Evolutionary conservation across 805 yeast species (phyloP).

Genomic region (Candida manassasensis): DNA sequence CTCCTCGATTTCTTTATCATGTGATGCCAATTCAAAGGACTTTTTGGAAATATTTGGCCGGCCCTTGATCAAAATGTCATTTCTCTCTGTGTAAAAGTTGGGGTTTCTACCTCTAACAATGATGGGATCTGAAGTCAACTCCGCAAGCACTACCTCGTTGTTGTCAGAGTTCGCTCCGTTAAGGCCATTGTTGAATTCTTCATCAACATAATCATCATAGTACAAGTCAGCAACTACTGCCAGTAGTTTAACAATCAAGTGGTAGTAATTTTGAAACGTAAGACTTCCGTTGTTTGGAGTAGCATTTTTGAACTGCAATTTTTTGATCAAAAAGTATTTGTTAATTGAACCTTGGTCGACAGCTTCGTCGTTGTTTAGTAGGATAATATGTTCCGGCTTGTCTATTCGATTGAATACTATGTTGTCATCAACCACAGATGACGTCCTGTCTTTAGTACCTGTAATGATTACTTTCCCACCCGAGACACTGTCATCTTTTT

Average conservation of each 20-base stretch:
- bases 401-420: constrained; percentile 10
- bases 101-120: constrained; percentile 61
- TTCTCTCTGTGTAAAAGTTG: constrained; percentile 50
- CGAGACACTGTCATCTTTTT: constrained; percentile 4
- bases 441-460: constrained; percentile 7
- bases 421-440: constrained; percentile 7
- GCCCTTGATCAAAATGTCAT: constrained; percentile 41
- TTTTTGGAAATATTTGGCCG: constrained; percentile 15
- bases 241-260: constrained; percentile 28
- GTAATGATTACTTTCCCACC: neutral
- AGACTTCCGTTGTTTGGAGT: constrained; percentile 50
- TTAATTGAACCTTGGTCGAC: constrained; percentile 20
- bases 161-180: constrained; percentile 16
- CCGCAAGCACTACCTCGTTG: constrained; percentile 28
- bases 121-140: constrained; percentile 39
- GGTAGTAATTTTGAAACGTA: constrained; percentile 43
- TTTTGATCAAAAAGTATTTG: constrained; percentile 31
- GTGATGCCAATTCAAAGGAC: constrained; percentile 13
- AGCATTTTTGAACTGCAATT: constrained; percentile 46
- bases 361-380: constrained; percentile 20
- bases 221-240: constrained; percentile 36
- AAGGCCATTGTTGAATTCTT: constrained; percentile 17
- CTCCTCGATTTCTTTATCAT: neutral
- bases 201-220: constrained; percentile 34
- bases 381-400: constrained; percentile 22